Conservation (phyloP, 2,329 filamentous ascomycete genomes). For the Colletotrichum truncatum region DNA sequence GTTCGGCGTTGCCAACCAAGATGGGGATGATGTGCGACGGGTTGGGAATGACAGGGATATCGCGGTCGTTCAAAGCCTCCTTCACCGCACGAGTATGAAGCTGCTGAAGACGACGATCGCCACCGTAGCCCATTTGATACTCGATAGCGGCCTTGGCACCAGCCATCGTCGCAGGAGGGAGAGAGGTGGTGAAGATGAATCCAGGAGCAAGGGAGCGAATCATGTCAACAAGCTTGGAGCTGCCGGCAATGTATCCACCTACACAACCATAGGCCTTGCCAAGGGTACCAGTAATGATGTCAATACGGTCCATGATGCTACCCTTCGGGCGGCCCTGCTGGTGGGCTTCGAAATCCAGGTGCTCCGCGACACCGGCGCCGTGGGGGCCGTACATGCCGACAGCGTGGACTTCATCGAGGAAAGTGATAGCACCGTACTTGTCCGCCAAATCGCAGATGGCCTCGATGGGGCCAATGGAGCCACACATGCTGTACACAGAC, state of each 20-base stretch:
- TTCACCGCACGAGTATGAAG: conserved; percentile 96
- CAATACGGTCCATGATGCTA: conserved; percentile 93
- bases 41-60: conserved; percentile 98
- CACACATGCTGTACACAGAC: conserved; percentile 99
- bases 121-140: conserved; percentile 86
- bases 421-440: conserved; percentile 97
- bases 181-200: conserved; percentile 98
- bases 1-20: conserved; percentile 91
- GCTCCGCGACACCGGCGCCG: conserved; percentile 95
- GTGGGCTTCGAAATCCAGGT: conserved; percentile 93
- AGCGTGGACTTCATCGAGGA: conserved; percentile 97
- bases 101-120: conserved; percentile 92
- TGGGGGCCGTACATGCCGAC: conserved; percentile 99
- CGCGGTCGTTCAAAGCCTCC: conserved; percentile 77
- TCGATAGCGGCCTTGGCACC: conserved; percentile 92
- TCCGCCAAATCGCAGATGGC: conserved; percentile 96
- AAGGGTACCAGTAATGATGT: conserved; percentile 97
- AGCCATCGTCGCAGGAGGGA: conserved; percentile 96
- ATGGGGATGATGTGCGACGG: conserved; percentile 96
- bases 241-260: conserved; percentile 96
- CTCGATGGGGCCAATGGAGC: conserved; percentile 94
- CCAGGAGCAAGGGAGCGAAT: conserved; percentile 94
- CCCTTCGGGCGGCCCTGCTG: conserved; percentile 77
- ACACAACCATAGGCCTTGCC: conserved; percentile 99
- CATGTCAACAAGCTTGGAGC: conserved; percentile 85